These are phyloP conservation scores for Pseudomicrostroma phylloplanum DNA, from an alignment of 1,284 basidiomycete genomes.

Conservation along the genomic window DNA sequence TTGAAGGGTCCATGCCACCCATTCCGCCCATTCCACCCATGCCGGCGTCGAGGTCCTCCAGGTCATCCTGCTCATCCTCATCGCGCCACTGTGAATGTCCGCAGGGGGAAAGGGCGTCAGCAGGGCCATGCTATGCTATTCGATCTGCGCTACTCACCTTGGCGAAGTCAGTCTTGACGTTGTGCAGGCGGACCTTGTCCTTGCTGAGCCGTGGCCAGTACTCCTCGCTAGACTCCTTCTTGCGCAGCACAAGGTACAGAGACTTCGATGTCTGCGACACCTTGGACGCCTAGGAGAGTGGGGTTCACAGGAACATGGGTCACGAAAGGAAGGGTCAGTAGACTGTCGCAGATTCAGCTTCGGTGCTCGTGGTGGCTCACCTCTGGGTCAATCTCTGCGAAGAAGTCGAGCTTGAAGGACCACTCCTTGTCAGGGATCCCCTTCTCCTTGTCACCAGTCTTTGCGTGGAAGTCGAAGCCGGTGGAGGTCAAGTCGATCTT, in stretches of 20 bases:
- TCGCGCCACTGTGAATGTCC: slow-evolving; percentile 41
- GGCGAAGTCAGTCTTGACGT: slow-evolving; percentile 52
- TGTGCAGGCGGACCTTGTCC: slow-evolving; percentile 50
- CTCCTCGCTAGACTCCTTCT: slow-evolving; percentile 42
- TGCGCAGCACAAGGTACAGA: slow-evolving; percentile 45
- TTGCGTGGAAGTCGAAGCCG: slow-evolving; percentile 39
- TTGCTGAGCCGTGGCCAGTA: slow-evolving; percentile 51
- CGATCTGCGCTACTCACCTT: slow-evolving; percentile 19
- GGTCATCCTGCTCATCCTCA: slow-evolving; percentile 50
- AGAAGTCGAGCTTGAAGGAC: slow-evolving; percentile 45
- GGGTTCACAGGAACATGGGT: neutral
- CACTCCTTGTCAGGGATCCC: slow-evolving; percentile 43
- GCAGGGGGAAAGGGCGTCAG: slow-evolving; percentile 23
- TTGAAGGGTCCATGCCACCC: slow-evolving; percentile 35
- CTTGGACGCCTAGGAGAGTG: slow-evolving; percentile 26
- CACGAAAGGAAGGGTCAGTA: neutral
- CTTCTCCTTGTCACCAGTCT: slow-evolving; percentile 33
- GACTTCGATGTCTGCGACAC: slow-evolving; percentile 44
- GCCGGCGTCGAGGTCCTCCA: slow-evolving; percentile 35
- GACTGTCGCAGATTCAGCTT: neutral
- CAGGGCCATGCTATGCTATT: neutral
- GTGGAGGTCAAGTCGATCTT: slow-evolving; percentile 41
- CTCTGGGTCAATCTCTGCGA: slow-evolving; percentile 46
- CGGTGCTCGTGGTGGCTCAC: slow-evolving; percentile 7
- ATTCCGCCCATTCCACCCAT: slow-evolving; percentile 53